A percentile compares a stretch with the other conserved stretches of the same genome.
Evolutionary conservation across 257 asterid species (phyloP).

Genomic region (Linderniella brevidens): DNA sequence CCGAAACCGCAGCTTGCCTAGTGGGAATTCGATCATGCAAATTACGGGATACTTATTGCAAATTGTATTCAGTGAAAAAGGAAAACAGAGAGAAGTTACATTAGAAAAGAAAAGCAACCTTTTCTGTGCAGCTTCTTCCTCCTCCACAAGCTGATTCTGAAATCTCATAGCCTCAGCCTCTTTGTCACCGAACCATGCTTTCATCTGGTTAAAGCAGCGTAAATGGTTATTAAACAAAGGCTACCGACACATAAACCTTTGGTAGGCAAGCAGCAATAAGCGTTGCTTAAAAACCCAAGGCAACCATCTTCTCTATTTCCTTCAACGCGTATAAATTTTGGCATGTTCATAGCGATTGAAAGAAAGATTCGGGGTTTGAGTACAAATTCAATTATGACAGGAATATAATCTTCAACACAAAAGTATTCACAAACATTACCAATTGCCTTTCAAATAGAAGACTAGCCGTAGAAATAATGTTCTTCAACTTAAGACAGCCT

Average conservation of each 20-base stretch:
- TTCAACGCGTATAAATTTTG: no score
- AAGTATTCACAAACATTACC: conserved; percentile 19
- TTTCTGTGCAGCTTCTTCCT: conserved; percentile 64
- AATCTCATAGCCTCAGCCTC: conserved; percentile 68
- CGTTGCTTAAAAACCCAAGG: neutral
- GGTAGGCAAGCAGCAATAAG: neutral
- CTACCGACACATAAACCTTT: neutral
- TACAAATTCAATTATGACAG: neutral
- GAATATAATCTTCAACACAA: neutral
- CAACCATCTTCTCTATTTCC: no score
- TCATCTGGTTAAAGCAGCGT: conserved; percentile 28
- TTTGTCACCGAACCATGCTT: conserved; percentile 60
- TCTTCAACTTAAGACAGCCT: conserved; percentile 38
- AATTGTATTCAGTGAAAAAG: neutral
- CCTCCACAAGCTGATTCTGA: conserved; percentile 66
- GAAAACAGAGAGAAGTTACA: neutral
- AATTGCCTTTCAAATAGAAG: conserved; percentile 58
- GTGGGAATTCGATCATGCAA: neutral
- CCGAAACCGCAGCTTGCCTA: conserved; percentile 3
- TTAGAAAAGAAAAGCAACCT: conserved; percentile 17
- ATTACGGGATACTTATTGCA: neutral
- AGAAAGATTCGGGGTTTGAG: neutral
- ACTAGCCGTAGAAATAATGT: conserved; percentile 45
- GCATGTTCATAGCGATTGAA: neutral
- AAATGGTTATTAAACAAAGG: neutral